Conservation (phyloP, 305 asterid genomes). For the Solanum hybrid region DNA sequence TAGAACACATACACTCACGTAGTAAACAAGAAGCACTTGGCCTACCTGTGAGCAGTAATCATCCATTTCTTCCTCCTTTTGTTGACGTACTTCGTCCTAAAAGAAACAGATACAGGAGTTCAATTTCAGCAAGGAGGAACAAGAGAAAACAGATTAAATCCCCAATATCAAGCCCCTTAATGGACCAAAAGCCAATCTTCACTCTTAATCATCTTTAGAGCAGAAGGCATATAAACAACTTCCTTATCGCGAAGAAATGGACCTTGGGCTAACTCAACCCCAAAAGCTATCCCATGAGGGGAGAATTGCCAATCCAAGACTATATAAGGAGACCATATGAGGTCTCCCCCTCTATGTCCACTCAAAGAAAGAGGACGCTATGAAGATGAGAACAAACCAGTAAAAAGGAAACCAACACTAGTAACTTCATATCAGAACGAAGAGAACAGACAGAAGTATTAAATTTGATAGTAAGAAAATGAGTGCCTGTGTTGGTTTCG, state of each 20-base stretch:
- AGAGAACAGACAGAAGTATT: background rate
- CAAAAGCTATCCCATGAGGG: background rate
- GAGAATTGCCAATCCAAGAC: background rate
- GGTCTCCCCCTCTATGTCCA: background rate
- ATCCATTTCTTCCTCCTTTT: slow-evolving; percentile 91
- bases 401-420: background rate
- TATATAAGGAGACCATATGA: background rate
- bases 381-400: background rate
- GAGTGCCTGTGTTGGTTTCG: slow-evolving; percentile 82
- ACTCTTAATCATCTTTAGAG: background rate
- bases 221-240: background rate
- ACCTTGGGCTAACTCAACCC: background rate
- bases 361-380: background rate
- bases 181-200: background rate
- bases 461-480: background rate
- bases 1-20: background rate
- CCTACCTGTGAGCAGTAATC: slow-evolving; percentile 96
- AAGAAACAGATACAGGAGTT: background rate
- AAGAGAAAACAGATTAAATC: background rate
- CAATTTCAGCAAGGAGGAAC: background rate
- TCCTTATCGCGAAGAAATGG: background rate
- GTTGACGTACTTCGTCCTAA: slow-evolving; percentile 92
- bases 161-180: background rate
- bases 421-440: background rate
- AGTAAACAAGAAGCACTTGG: slow-evolving; percentile 3